Conservation (phyloP, 768 basidiomycete species). For the Cystofilobasidium macerans region DNA sequence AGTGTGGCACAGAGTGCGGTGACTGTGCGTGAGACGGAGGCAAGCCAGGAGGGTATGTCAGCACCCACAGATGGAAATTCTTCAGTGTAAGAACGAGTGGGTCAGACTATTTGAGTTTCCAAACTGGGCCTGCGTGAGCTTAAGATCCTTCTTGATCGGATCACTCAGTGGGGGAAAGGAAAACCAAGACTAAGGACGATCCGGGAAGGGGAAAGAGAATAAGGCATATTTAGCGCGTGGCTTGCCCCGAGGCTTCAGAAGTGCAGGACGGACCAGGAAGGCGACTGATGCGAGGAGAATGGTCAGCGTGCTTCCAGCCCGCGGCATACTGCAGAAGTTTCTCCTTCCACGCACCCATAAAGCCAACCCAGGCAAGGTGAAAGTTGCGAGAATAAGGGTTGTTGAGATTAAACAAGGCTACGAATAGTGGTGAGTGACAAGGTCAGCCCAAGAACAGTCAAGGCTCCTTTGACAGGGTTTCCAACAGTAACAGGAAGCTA, state of each 20-base stretch:
- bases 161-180: constrained; percentile 54
- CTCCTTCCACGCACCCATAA: too few relatives aligned
- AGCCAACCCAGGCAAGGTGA: constrained; percentile 41
- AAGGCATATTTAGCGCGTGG: constrained; percentile 42
- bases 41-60: too few relatives aligned
- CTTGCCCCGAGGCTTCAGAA: constrained; percentile 44
- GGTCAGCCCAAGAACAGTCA: neutral
- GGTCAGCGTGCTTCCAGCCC: too few relatives aligned
- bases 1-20: constrained; percentile 39
- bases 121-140: constrained; percentile 45
- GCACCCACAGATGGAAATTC: too few relatives aligned
- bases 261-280: constrained; percentile 8
- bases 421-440: neutral
- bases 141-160: constrained; percentile 48
- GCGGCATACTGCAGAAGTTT: too few relatives aligned
- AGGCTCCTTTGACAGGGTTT: constrained; percentile 34
- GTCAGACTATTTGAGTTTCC: constrained; percentile 32
- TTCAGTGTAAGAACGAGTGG: too few relatives aligned
- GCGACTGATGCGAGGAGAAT: too few relatives aligned
- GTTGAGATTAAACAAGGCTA: constrained; percentile 45
- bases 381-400: constrained; percentile 47
- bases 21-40: too few relatives aligned
- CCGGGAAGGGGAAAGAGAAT: neutral
- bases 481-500: constrained; percentile 46
- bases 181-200: constrained; percentile 42